Evolutionary conservation across 1,284 basidiomycete species (phyloP), one percentile per base, ranked within the genome.

Genomic region (Ganoderma boninense): DNA sequence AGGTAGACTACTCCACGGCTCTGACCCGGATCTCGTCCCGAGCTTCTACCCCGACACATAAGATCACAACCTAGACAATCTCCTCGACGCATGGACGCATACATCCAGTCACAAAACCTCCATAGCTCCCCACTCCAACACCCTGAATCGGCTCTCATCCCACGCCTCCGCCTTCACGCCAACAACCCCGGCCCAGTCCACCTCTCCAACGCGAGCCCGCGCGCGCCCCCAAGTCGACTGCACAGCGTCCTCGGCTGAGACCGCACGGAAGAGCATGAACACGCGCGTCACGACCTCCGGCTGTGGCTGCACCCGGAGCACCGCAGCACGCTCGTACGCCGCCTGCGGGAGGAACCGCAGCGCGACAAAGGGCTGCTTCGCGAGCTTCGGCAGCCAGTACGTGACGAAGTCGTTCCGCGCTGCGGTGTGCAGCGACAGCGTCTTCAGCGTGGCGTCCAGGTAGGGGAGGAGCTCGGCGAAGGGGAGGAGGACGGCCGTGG

Each of bases 241-340:
- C 29, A 56, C 65, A 4, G 76, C 23, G 2, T 80, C 75, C 5
- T 71, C 73, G 23, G 77, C 71, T 1, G 70, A 42, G 3, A 86
- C 76, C 6, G 82, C 84, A n/a, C 77, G 76, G 78, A 86, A 86
- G 8, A 87, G 74, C 82, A 87, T 84, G 72, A 86, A 86, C 5
- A 87, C 79, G 7, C 85, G 82, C 0, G 81, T 84, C 8, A 84
- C 77, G 29, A 84, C 79, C 66, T 85, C 84, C 18, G 86, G 86
- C 29, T 68, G 29, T 0, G 86, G 86, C 0, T 70, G 68, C 42
- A 87, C 72, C 6, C 74, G 73, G 42, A 87, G 77, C 1, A 76
- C 79, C 0, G 84, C 86, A 0, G 84, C 80, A 4, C 67, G 68
- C 66, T 82, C 82, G 74, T 85, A 87, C 29, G 79, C 78, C 0